Evolutionary conservation across 345 rosid species (phyloP).

Genomic region (Rhizophora mangle): DNA sequence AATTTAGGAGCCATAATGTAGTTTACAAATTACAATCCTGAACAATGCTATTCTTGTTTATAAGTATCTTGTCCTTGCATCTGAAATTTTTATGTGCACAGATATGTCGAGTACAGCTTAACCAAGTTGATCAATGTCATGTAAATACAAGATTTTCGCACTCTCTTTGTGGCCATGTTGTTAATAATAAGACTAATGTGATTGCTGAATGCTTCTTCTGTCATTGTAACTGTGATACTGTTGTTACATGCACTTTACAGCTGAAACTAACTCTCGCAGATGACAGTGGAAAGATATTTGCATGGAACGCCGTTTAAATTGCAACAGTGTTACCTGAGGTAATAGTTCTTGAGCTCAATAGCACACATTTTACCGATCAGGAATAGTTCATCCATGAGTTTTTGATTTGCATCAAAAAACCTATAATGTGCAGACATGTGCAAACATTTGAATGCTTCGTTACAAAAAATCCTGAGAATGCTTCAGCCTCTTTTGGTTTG

Average conservation of each 20-base stretch:
- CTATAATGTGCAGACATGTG: no score
- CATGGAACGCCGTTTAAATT: slow-evolving; percentile 80
- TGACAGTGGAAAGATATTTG: slow-evolving; percentile 47
- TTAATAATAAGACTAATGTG: slow-evolving; percentile 40
- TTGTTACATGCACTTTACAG: slow-evolving; percentile 58
- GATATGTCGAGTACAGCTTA: slow-evolving; percentile 74
- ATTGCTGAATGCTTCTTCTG: slow-evolving; percentile 66
- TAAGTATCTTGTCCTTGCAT: slow-evolving; percentile 4
- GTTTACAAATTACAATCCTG: no score
- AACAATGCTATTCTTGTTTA: background rate
- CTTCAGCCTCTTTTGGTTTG: no score
- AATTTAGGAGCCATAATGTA: no score
- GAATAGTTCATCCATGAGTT: no score
- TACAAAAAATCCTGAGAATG: no score
- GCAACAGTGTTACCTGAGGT: slow-evolving; percentile 90
- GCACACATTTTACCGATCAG: background rate
- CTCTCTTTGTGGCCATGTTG: slow-evolving; percentile 61
- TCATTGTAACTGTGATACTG: slow-evolving; percentile 35
- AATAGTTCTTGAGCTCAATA: slow-evolving; percentile 12
- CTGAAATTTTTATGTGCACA: slow-evolving; percentile 23
- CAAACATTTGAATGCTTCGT: no score
- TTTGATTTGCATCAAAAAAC: no score
- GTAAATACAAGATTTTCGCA: slow-evolving; percentile 60
- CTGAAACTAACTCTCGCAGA: slow-evolving; percentile 71
- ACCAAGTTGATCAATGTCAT: slow-evolving; percentile 60